Conservation (phyloP, 805 yeast genomes). For the Monosporozyma siamensis region DNA sequence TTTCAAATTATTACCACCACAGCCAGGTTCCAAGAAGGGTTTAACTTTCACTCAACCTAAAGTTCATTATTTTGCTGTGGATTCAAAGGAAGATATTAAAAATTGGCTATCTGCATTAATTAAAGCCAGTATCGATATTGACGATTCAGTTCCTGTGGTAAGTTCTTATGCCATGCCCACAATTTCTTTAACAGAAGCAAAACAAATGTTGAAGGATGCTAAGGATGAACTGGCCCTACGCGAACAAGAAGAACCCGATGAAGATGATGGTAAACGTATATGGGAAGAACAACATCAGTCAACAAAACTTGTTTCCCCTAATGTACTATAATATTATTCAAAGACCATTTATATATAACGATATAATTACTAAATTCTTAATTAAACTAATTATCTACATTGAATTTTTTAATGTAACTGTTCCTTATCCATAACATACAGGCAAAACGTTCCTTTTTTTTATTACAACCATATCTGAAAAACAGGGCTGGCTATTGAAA, state of each 20-base stretch:
- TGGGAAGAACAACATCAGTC: slow-evolving; percentile 24
- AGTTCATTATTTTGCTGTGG: slow-evolving; percentile 93
- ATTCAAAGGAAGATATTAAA: slow-evolving; percentile 81
- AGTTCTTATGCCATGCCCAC: slow-evolving; percentile 95
- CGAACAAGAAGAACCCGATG: slow-evolving; percentile 33
- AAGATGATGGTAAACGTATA: slow-evolving; percentile 24
- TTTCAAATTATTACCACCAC: slow-evolving; percentile 90
- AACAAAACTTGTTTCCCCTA: slow-evolving; percentile 7
- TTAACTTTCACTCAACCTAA: slow-evolving; percentile 93
- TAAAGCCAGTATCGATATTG: slow-evolving; percentile 93
- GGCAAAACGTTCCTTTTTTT: too few relatives aligned
- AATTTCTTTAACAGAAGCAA: slow-evolving; percentile 76
- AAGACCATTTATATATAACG: background rate
- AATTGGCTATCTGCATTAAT: slow-evolving; percentile 89
- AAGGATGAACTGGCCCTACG: slow-evolving; percentile 58
- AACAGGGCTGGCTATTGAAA: too few relatives aligned
- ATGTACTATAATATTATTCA: background rate
- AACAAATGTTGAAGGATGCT: slow-evolving; percentile 72
- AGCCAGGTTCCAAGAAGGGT: slow-evolving; percentile 93
- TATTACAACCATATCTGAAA: too few relatives aligned
- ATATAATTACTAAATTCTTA: background rate
- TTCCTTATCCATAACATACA: too few relatives aligned
- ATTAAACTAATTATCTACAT: background rate
- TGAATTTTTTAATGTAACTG: too few relatives aligned
- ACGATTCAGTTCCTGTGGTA: slow-evolving; percentile 82